Evolutionary conservation across 2,329 filamentous ascomycete species (phyloP).

Genomic region (Chrysoporthe deuterocubensis): DNA sequence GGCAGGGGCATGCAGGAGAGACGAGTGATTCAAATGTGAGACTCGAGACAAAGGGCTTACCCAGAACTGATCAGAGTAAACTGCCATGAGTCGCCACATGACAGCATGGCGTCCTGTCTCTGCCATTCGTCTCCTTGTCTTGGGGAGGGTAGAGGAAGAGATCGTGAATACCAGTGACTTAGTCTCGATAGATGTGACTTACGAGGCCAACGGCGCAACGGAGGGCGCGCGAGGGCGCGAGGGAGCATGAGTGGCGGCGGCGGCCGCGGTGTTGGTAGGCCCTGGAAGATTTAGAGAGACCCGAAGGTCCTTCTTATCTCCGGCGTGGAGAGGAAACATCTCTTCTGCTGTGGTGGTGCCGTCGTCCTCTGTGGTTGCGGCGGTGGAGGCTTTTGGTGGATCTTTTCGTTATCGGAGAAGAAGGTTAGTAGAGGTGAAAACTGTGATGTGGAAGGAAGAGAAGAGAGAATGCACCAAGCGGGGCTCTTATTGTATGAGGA

Average conservation of each 20-base stretch:
- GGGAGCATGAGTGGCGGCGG: background rate
- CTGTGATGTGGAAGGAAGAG: background rate
- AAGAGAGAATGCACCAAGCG: background rate
- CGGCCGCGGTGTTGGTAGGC: too few species aligned
- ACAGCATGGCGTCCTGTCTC: background rate
- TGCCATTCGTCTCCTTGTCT: background rate
- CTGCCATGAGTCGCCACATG: background rate
- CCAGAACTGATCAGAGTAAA: background rate
- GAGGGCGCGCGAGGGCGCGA: background rate
- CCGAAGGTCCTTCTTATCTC: background rate
- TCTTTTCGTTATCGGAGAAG: background rate
- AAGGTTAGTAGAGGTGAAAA: background rate
- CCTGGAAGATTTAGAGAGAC: constrained; percentile 1
- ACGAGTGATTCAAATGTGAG: background rate
- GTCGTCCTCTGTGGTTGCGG: background rate
- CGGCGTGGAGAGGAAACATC: background rate
- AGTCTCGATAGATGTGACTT: background rate
- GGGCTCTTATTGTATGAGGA: background rate
- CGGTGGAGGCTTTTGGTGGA: background rate
- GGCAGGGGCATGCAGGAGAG: background rate
- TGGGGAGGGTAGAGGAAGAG: background rate
- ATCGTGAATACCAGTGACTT: background rate
- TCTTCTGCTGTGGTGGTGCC: background rate
- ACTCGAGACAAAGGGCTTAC: background rate
- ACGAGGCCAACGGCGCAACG: background rate